A percentile compares a stretch with the other conserved stretches of the same genome.
Evolutionary conservation across 2,329 filamentous ascomycete genomes (phyloP).

Genomic region (Cladophialophora exuberans): DNA sequence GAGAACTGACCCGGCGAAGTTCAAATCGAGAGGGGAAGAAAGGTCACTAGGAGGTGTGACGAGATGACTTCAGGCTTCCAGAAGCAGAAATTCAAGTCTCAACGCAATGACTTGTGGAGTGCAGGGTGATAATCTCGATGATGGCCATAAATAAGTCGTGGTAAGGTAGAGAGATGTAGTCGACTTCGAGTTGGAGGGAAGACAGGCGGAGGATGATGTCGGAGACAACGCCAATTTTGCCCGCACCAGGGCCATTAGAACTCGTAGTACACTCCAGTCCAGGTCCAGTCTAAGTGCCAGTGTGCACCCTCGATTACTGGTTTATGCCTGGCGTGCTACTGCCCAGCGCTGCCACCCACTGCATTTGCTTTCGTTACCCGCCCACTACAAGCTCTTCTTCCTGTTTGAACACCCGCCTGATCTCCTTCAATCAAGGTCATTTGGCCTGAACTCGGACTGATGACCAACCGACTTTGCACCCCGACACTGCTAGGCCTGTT

Average conservation of each 20-base stretch:
- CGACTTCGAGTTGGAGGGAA: neutral
- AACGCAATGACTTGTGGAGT: neutral
- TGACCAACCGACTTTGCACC: slow-evolving; percentile 5
- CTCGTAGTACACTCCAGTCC: neutral
- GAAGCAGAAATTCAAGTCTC: neutral
- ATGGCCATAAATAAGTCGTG: slow-evolving; percentile 4
- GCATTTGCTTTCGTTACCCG: slow-evolving; percentile 2
- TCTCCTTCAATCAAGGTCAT: slow-evolving; percentile 5
- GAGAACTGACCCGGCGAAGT: neutral
- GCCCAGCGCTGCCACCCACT: too few species aligned
- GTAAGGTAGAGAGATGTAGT: neutral
- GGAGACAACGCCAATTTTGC: slow-evolving; percentile 7
- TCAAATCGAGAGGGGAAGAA: neutral
- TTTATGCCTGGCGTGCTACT: neutral
- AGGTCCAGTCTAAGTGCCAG: neutral
- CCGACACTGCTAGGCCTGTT: slow-evolving; percentile 5
- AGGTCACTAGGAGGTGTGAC: neutral
- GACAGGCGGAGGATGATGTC: slow-evolving; percentile 18
- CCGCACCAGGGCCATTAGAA: neutral
- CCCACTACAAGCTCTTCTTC: neutral
- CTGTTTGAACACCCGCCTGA: slow-evolving; percentile 9
- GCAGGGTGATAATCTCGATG: neutral
- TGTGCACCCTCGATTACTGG: neutral
- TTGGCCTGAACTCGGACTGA: neutral
- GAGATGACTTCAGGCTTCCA: neutral